These are phyloP conservation scores for Heliamphora exappendiculata DNA, from an alignment of 148 eudicot species.

Conservation along the genomic window DNA sequence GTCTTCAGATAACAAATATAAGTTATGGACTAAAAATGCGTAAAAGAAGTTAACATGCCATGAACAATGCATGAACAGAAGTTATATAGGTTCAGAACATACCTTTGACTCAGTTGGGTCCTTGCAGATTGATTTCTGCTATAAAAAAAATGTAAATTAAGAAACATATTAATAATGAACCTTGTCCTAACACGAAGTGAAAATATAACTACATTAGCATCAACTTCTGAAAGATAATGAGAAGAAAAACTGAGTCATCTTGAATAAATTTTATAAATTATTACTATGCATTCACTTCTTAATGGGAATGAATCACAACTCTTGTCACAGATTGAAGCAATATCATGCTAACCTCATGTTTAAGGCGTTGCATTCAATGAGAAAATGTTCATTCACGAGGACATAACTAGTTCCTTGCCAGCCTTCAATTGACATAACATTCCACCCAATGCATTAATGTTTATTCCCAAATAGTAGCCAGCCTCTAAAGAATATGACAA, in stretches of 20 bases:
- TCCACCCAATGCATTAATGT: too few species aligned
- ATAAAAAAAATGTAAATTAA: constrained; percentile 21
- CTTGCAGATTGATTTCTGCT: constrained; percentile 83
- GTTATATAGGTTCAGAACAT: constrained; percentile 11
- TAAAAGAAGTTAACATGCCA: not conserved
- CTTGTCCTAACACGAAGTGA: not conserved
- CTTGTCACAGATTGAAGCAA: not conserved
- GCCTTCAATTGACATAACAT: not conserved
- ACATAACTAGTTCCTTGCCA: not conserved
- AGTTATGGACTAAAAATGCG: not conserved
- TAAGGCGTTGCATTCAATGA: not conserved
- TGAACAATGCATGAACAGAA: not conserved
- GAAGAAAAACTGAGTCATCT: not conserved
- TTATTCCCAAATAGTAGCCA: too few species aligned
- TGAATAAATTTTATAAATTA: not conserved
- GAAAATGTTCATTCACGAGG: not conserved
- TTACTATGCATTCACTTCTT: not conserved
- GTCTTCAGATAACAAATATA: not conserved
- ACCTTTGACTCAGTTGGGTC: constrained; percentile 67
- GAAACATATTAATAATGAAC: not conserved
- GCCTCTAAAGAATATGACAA: not conserved
- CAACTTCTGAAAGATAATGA: not conserved
- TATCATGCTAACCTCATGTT: not conserved
- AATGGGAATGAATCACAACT: not conserved
- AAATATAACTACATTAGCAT: not conserved